Conservation (phyloP, 169 alveolate genomes). For the Hepatocystis sp. region DNA sequence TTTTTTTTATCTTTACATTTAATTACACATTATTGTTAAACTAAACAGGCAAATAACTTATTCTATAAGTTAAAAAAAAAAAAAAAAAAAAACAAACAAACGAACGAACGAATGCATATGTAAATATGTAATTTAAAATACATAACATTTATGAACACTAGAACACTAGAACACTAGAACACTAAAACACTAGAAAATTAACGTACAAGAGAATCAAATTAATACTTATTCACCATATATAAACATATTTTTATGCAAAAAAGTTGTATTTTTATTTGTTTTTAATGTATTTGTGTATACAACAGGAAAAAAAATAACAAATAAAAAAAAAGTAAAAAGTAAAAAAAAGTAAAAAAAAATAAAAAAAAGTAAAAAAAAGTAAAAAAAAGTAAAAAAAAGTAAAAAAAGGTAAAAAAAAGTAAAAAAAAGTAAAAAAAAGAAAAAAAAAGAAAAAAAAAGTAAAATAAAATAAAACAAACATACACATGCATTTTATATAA, state of each 20-base stretch:
- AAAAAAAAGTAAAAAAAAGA: constrained; percentile 1
- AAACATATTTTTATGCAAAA: constrained; percentile 5
- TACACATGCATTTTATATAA: too few species aligned
- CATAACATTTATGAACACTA: too few species aligned
- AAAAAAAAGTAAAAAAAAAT: neutral
- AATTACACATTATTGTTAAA: too few species aligned
- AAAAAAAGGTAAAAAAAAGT: neutral
- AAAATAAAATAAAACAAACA: neutral
- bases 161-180: too few species aligned
- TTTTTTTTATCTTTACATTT: too few species aligned
- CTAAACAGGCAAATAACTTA: too few species aligned
- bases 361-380: neutral
- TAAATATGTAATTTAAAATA: too few species aligned
- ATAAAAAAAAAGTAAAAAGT: neutral
- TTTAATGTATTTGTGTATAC: neutral
- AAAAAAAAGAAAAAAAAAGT: too few species aligned
- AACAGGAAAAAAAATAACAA: neutral
- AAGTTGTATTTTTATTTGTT: neutral
- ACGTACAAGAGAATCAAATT: neutral
- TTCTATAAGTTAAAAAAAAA: too few species aligned
- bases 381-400: neutral
- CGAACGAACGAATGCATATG: too few species aligned
- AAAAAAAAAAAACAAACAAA: too few species aligned
- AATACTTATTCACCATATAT: neutral
- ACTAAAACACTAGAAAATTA: too few species aligned